Base-by-base conservation (phyloP, 2,329 filamentous ascomycete species). In the Sclerotinia glacialis region DNA sequence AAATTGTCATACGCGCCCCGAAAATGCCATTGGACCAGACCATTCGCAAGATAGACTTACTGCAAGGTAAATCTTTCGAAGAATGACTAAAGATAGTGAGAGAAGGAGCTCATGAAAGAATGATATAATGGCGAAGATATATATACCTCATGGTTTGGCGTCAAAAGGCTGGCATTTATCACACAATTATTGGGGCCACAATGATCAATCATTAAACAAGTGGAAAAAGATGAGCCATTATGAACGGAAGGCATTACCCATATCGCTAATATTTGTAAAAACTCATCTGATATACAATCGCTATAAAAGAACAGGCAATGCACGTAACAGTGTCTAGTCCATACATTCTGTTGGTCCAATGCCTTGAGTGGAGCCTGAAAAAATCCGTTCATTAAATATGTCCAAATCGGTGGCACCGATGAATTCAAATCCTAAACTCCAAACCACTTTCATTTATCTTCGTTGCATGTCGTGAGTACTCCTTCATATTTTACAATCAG, bases 371-470 rank as follows among this genome's bases (percentile, higher is more conserved):
- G 58, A 60, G 44, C 58, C 58, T 37, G 1, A 49, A 26, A 60
- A 34, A 34, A 18, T n/a, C 44, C 8, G 11, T 23, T 37, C 58
- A 60, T 60, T 49, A 60, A 60, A 49, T 14, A 49, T 60, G 18
- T 49, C 44, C 44, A 49, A 49, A 60, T 37, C 58, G 42, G 42
- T 34, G 37, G 31, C 7, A 60, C 31, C 1, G 34, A 49, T 47
- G 28, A 54, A 60, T 60, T 37, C n/a, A 49, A 31, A 60, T 18
- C 44, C 58, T 18, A 26, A 37, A 60, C 58, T 34, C 58, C 58
- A 60, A 60, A 7, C n/a, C 58, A 37, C 7, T 28, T 5, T 60
- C 58, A 37, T 60, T 60, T 21, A 49, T 60, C n/a, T 60, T 60
- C 58, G 44, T 60, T 49, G 26, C 5, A 26, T 23, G 28, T 60